A percentile compares a stretch with the other conserved stretches of the same genome.
These are phyloP conservation scores for Fusarium musae DNA, from an alignment of 2,329 filamentous ascomycete genomes.

Conservation along the genomic window DNA sequence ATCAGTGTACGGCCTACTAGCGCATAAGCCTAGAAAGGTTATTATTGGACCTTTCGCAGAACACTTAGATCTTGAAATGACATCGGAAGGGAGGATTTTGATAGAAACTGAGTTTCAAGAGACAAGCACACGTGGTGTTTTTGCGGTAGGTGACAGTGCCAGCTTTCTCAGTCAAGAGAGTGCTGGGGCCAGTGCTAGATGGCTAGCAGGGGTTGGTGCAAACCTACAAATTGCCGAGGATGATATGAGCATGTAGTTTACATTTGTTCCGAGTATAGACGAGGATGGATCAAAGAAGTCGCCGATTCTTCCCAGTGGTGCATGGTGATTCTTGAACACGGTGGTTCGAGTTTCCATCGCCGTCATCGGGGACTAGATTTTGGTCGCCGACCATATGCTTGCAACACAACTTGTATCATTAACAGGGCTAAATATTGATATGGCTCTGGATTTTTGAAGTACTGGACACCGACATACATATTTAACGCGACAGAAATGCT, in stretches of 20 bases:
- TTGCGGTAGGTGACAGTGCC: not conserved
- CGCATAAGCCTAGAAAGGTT: not conserved
- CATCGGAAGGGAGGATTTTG: fast-evolving
- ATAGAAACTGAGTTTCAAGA: not conserved
- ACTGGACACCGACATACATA: fast-evolving
- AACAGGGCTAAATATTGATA: no score
- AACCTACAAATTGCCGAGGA: slow-evolving; percentile 13
- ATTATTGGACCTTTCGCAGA: not conserved
- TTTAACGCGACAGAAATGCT: not conserved
- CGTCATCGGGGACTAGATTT: not conserved
- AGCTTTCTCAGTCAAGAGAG: not conserved
- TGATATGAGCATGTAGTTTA: not conserved
- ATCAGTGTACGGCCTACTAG: not conserved
- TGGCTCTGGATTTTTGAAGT: fast-evolving
- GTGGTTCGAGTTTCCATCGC: not conserved
- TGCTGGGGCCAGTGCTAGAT: not conserved
- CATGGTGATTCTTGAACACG: fast-evolving
- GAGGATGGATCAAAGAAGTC: not conserved
- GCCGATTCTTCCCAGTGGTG: fast-evolving
- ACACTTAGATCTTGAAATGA: not conserved
- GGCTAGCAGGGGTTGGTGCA: not conserved
- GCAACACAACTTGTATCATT: fast-evolving
- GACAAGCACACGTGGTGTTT: not conserved
- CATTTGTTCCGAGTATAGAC: fast-evolving
- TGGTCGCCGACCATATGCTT: not conserved